Evolutionary conservation across 352 stramenopile genomes (phyloP).

Genomic region (Phytophthora meadii): DNA sequence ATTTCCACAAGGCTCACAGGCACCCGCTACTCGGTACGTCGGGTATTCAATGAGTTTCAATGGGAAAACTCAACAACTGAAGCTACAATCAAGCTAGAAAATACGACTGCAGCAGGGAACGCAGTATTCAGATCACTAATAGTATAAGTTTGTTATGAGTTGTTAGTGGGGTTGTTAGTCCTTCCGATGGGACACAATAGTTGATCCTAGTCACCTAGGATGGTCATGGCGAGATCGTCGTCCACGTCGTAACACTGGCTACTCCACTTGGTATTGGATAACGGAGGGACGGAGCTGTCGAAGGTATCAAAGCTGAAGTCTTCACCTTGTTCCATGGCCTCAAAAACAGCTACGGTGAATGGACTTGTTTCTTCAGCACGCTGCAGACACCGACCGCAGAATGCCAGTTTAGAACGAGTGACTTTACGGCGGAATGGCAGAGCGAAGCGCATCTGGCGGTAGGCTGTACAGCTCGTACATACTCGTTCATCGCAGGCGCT

Average conservation of each 20-base stretch:
- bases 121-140: constrained; percentile 4
- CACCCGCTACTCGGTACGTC: constrained; percentile 25
- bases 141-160: constrained; percentile 14
- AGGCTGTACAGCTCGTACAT: constrained; percentile 30
- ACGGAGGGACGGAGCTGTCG: constrained; percentile 20
- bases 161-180: constrained; percentile 8
- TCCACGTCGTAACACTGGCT: constrained; percentile 29
- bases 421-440: constrained; percentile 38
- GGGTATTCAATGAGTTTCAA: constrained; percentile 22
- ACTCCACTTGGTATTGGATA: constrained; percentile 29
- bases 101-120: constrained; percentile 5
- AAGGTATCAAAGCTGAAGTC: constrained; percentile 26
- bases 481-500: constrained; percentile 43
- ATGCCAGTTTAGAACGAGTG: constrained; percentile 29
- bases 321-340: constrained; percentile 35
- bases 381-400: constrained; percentile 42
- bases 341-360: constrained; percentile 31
- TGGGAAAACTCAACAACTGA: no score
- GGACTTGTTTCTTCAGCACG: constrained; percentile 39
- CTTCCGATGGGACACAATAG: constrained; percentile 27
- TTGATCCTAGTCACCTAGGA: constrained; percentile 35
- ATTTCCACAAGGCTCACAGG: constrained; percentile 30
- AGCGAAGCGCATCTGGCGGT: constrained; percentile 39
- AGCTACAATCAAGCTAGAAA: constrained; percentile 1
- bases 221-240: constrained; percentile 45